These are phyloP conservation scores for Cladobotryum protrusum DNA, from an alignment of 2,329 filamentous ascomycete species.

Conservation along the genomic window DNA sequence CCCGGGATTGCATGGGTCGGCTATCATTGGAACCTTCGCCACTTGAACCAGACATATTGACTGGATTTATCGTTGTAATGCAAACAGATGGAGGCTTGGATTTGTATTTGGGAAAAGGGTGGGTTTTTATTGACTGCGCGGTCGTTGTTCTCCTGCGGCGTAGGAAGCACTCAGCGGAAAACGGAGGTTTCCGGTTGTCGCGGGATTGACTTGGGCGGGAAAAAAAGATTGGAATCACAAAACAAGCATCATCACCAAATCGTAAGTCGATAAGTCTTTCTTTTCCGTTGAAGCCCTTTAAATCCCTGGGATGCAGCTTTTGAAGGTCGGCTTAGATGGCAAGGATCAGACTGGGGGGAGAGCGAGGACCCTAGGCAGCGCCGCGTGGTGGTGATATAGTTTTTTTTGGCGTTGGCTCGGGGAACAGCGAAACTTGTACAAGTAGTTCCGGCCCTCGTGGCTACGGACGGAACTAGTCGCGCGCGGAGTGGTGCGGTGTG, in stretches of 20 bases:
- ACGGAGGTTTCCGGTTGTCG: neutral
- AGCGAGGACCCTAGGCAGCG: neutral
- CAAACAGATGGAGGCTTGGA: neutral
- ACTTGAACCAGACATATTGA: constrained; percentile 30
- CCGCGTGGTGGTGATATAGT: neutral
- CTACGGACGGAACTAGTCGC: constrained; percentile 5
- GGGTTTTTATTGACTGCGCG: neutral
- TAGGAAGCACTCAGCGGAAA: neutral
- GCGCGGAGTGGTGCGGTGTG: constrained; percentile 8
- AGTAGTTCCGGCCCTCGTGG: neutral
- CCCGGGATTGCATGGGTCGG: constrained; percentile 66
- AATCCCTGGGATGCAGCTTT: neutral
- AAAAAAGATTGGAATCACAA: neutral
- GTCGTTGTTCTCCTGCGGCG: neutral
- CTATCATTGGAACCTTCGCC: constrained; percentile 29
- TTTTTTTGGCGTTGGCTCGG: neutral
- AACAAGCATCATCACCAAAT: neutral
- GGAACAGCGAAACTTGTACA: neutral
- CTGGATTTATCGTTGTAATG: constrained; percentile 11
- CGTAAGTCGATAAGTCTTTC: neutral
- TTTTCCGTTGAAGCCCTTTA: neutral
- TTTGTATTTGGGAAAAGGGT: neutral
- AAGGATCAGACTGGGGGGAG: too few relatives aligned
- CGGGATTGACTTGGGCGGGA: neutral
- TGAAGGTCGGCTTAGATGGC: too few relatives aligned